Percentiles rank a stretch among this genome's conserved stretches.
phyloP scores from a whole-genome alignment of 257 asterid genomes.

The Jaltomata sinuosa region DNA sequence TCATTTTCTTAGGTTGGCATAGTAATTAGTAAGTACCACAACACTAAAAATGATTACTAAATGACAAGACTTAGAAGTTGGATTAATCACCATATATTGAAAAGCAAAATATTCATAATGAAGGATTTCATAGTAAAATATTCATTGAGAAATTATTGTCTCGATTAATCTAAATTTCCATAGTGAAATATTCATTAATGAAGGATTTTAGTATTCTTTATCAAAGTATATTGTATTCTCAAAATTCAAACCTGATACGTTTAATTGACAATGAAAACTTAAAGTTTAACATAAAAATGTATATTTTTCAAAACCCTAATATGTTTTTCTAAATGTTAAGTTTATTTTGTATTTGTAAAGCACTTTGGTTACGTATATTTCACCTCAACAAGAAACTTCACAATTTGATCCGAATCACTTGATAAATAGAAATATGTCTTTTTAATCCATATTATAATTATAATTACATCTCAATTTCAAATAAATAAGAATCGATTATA shows the following conservation, averaged over 20 bases:
- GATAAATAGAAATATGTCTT: background rate
- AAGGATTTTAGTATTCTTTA: background rate
- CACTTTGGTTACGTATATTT: background rate
- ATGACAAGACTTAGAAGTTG: background rate
- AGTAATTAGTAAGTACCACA: background rate
- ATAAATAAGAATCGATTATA: no score
- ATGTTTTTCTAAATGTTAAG: no score
- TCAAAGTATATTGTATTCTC: background rate
- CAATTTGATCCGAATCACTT: background rate
- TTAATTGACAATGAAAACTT: no score
- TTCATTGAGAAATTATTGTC: no score
- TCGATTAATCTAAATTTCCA: no score
- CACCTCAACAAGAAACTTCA: background rate
- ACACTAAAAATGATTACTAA: background rate
- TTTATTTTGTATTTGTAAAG: background rate
- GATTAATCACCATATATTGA: background rate
- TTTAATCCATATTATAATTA: no score
- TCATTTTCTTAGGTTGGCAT: background rate
- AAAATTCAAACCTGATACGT: background rate
- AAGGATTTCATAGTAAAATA: no score
- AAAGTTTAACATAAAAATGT: no score
- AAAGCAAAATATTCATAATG: no score
- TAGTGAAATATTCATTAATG: no score
- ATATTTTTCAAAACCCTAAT: no score
- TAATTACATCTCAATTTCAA: no score